Evolutionary conservation across 2,329 filamentous ascomycete species (phyloP), one percentile per base, ranked within the genome.

Genomic region (Hypoxylon sp.): DNA sequence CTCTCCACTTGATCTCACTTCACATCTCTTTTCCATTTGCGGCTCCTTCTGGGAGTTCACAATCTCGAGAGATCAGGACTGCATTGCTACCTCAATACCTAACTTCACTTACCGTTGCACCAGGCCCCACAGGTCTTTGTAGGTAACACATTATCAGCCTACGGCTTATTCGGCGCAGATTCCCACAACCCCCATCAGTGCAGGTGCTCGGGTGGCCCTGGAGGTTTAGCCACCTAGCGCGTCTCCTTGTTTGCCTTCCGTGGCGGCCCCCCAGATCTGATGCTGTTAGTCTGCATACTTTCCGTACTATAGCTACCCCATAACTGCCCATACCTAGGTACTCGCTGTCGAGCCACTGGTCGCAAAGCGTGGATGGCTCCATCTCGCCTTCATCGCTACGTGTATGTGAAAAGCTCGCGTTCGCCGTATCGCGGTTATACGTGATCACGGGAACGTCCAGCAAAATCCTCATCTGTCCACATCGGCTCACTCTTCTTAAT

Each of bases 121-220:
- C 65, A 71, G 58, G 72, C 72, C 73, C 74, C 74, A 74, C 74
- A 66, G 58, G 64, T 64, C 65, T 70, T 65, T 67, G 70, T 68
- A 72, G 72, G 73, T 75, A 76, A 72, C 76, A 75, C 77, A 78
- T 77, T 74, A 81, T 81, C 80, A 81, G 80, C 79, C 79, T 81
- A 77, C 80, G 80, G 80, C 77, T 79, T 76, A 70, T 80, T 82
- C 80, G 80, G 81, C 75, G 78, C 75, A 77, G 71, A 73, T 79
- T 80, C 75, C 79, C 77, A 78, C 74, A 68, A 72, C 67, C 76
- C 67, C 71, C 71, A 68, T 14, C 65, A 68, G 57, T 65, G n/a
- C n/a, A n/a, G n/a, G n/a, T n/a, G 63, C 66, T 67, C 68, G 65
- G 70, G 65, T 67, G 62, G 64, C 40, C 58, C 63, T 69, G 28